Conservation (phyloP, 2,329 filamentous ascomycete genomes). For the Ceratocystis papillata region DNA sequence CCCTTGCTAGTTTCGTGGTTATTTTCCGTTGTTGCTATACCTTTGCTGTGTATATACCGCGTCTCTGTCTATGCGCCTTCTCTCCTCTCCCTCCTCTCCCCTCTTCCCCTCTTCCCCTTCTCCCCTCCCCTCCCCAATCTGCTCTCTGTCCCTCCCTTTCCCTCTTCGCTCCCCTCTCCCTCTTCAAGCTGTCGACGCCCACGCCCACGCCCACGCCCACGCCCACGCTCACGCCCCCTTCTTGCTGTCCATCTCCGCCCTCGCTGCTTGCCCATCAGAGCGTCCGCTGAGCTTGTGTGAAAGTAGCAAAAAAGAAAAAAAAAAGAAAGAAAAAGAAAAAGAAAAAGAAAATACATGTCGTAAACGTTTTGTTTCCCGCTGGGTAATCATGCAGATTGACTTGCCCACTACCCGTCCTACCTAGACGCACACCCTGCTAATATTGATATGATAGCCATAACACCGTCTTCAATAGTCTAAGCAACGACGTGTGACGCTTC, state of each 20-base stretch:
- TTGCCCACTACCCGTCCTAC: neutral
- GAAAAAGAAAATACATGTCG: neutral
- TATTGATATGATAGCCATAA: neutral
- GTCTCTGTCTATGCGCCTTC: neutral
- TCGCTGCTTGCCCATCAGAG: no score
- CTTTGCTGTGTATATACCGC: neutral
- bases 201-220: no score
- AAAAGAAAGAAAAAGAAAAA: neutral
- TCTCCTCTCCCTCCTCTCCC: neutral
- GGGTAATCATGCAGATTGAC: neutral
- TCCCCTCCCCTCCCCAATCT: neutral
- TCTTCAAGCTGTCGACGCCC: no score
- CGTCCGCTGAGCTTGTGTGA: no score
- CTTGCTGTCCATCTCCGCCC: no score
- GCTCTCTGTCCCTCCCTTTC: neutral
- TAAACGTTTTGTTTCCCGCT: neutral
- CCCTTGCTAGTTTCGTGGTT: neutral
- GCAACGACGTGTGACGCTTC: neutral
- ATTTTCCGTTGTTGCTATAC: neutral
- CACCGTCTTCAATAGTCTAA: neutral
- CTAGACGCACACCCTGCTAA: neutral
- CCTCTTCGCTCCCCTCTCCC: neutral
- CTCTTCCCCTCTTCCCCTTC: neutral
- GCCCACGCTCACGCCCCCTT: no score
- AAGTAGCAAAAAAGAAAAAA: no score